Evolutionary conservation across 2,329 filamentous ascomycete species (phyloP).

Genomic region (Leptographium wingfieldii): DNA sequence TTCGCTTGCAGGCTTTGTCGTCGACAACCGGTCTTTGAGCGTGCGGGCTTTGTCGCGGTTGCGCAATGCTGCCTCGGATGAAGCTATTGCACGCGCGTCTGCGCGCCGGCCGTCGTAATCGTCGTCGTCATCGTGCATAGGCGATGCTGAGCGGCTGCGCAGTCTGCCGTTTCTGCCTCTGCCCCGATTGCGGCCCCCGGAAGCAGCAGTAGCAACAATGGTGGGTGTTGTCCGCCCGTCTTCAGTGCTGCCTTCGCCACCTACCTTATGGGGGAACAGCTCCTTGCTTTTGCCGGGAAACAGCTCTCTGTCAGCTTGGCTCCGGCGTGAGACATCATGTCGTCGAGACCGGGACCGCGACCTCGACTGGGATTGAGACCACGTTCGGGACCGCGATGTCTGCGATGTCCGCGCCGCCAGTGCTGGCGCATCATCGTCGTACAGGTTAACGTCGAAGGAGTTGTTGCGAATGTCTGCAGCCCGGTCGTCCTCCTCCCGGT

Average conservation of each 20-base stretch:
- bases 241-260: background rate
- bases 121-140: conserved; percentile 20
- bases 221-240: background rate
- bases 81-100: conserved; percentile 12
- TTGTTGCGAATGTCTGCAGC: conserved; percentile 36
- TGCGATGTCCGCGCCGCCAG: conserved; percentile 21
- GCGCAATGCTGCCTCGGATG: conserved; percentile 15
- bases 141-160: conserved; percentile 42
- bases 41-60: conserved; percentile 32
- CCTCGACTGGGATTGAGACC: background rate
- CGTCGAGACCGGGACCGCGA: conserved; percentile 3
- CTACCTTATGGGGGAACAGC: conserved; percentile 7
- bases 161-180: conserved; percentile 19
- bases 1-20: conserved; percentile 31
- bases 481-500: conserved; percentile 29
- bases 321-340: conserved; percentile 11
- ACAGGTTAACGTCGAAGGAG: conserved; percentile 58
- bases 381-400: conserved; percentile 12
- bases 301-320: conserved; percentile 33
- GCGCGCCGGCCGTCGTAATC: conserved; percentile 16
- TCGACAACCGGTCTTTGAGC: conserved; percentile 29
- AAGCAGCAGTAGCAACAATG: background rate
- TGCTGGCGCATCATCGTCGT: conserved; percentile 35
- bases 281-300: conserved; percentile 5
- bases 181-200: background rate